Conservation (phyloP, 352 stramenopile genomes). For the Pythium volutum region DNA sequence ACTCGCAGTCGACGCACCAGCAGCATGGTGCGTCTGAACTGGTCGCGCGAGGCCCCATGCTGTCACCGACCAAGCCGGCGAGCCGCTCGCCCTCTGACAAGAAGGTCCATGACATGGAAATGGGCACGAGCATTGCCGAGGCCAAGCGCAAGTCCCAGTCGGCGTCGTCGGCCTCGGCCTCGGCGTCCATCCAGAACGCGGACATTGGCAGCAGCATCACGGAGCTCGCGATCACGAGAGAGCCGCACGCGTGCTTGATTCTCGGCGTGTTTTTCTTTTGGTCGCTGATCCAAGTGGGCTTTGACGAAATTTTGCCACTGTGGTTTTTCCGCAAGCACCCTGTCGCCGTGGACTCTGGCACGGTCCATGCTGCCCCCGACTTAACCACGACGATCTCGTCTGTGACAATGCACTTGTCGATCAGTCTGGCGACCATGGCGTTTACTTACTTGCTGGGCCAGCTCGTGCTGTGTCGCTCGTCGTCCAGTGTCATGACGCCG, state of each 20-base stretch:
- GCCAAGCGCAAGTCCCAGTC: slow-evolving; percentile 26
- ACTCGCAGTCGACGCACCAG: slow-evolving; percentile 34
- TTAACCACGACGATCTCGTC: slow-evolving; percentile 38
- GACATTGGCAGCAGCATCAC: slow-evolving; percentile 26
- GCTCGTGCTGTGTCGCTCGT: slow-evolving; percentile 46
- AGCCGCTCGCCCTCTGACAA: slow-evolving; percentile 12
- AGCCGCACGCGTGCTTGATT: slow-evolving; percentile 65
- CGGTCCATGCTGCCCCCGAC: slow-evolving; percentile 29
- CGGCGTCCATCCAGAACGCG: background rate
- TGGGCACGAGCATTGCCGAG: slow-evolving; percentile 22
- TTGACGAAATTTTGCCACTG: slow-evolving; percentile 75
- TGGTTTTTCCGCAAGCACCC: slow-evolving; percentile 76
- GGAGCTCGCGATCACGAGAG: slow-evolving; percentile 60
- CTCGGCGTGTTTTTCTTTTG: slow-evolving; percentile 72
- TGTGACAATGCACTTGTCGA: slow-evolving; percentile 55
- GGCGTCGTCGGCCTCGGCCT: slow-evolving; percentile 16
- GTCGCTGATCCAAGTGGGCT: slow-evolving; percentile 67
- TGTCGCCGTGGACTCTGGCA: slow-evolving; percentile 32
- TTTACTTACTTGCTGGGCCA: slow-evolving; percentile 51
- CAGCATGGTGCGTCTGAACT: slow-evolving; percentile 40
- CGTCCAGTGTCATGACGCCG: slow-evolving; percentile 70
- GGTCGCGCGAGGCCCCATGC: slow-evolving; percentile 7
- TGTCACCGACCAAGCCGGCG: slow-evolving; percentile 11
- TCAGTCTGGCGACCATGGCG: slow-evolving; percentile 50
- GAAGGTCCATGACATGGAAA: slow-evolving; percentile 29